Evolutionary conservation across 139 green algal genomes (phyloP).

Genomic region (Marvania coccoides): DNA sequence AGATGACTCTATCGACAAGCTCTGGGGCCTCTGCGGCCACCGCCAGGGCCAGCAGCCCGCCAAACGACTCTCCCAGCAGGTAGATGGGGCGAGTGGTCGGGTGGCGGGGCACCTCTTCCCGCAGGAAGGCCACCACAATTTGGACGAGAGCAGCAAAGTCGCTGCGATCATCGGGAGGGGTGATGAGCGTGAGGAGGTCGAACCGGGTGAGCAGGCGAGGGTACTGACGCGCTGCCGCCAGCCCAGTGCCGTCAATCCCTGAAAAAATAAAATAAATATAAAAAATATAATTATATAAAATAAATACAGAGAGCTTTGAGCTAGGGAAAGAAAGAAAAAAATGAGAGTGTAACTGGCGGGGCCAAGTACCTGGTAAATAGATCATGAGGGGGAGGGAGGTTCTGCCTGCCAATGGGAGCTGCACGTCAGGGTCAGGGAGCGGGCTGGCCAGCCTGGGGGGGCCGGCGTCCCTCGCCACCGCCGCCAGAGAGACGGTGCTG

Average conservation of each 20-base stretch:
- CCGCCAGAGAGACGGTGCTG: too few species aligned
- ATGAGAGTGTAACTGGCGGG: background rate
- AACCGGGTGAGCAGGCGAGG: slow-evolving; percentile 50
- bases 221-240: slow-evolving; percentile 74
- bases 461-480: background rate
- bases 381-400: slow-evolving; percentile 58
- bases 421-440: background rate
- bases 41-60: slow-evolving; percentile 66
- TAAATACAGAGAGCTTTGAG: too few species aligned
- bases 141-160: slow-evolving; percentile 56
- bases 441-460: background rate
- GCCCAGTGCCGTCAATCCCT: slow-evolving; percentile 72
- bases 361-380: slow-evolving; percentile 62
- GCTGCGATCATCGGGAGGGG: slow-evolving; percentile 59
- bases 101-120: slow-evolving; percentile 6
- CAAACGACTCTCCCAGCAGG: slow-evolving; percentile 85
- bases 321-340: slow-evolving; percentile 18
- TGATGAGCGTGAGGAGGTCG: slow-evolving; percentile 58
- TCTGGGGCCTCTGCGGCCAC: slow-evolving; percentile 32
- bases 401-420: background rate
- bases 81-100: slow-evolving; percentile 66
- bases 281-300: too few species aligned
- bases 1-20: slow-evolving; percentile 1
- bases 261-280: too few species aligned
- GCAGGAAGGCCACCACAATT: slow-evolving; percentile 12